These are phyloP conservation scores for Aureobasidium sp. DNA, from an alignment of 2,329 filamentous ascomycete genomes.

Conservation along the genomic window DNA sequence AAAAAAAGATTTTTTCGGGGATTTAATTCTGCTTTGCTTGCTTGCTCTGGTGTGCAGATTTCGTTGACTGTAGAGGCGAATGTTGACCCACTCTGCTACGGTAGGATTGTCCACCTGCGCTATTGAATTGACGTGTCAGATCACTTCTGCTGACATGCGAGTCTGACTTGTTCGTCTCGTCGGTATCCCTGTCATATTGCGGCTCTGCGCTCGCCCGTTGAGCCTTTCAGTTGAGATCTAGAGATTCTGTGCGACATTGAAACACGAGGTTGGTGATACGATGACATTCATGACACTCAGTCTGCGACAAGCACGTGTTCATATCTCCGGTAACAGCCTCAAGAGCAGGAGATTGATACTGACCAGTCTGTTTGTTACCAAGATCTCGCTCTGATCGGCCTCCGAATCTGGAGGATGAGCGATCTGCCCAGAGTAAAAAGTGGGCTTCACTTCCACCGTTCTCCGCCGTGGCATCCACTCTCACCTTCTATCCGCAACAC, in stretches of 20 bases:
- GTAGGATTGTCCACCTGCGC: not conserved
- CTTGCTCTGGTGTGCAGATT: not conserved
- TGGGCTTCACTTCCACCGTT: not conserved
- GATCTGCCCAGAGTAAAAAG: not conserved
- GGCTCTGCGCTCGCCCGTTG: slow-evolving; percentile 5
- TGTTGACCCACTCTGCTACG: not conserved
- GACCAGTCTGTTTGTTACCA: not conserved
- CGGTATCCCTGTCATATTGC: not conserved
- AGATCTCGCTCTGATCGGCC: not conserved
- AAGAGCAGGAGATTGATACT: not conserved
- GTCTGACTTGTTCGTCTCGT: not conserved
- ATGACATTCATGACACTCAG: not conserved
- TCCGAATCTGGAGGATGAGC: not conserved
- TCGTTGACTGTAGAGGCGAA: not conserved
- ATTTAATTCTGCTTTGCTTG: not conserved
- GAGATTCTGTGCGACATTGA: not conserved
- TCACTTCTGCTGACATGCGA: not conserved
- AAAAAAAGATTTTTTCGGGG: slow-evolving; percentile 10
- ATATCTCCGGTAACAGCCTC: not conserved
- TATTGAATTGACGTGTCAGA: not conserved
- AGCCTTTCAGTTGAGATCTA: not conserved
- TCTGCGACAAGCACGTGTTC: not conserved
- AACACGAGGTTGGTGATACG: not conserved
- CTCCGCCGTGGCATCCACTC: not conserved
- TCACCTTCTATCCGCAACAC: not conserved